Percentiles rank a stretch among this genome's conserved stretches.
These are phyloP conservation scores for Microstroma glucosiphilum DNA, from an alignment of 1,284 basidiomycete genomes.

Conservation along the genomic window DNA sequence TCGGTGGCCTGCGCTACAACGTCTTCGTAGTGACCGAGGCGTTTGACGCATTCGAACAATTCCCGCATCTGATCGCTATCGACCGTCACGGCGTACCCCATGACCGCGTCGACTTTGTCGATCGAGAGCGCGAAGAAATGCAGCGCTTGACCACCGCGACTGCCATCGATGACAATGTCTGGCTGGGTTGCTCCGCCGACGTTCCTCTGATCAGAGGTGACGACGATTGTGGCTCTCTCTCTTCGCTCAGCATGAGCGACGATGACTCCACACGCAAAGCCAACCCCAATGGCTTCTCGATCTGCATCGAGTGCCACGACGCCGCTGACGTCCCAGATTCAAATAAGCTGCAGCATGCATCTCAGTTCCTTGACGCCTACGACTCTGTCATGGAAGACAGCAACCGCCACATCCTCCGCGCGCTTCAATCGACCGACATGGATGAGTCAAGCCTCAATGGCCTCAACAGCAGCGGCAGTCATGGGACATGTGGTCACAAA, in stretches of 20 bases:
- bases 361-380: conserved; percentile 60
- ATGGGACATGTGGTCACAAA: conserved; percentile 44
- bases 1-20: conserved; percentile 67
- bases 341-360: conserved; percentile 57
- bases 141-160: conserved; percentile 73
- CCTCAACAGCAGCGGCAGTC: conserved; percentile 7
- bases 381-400: conserved; percentile 62
- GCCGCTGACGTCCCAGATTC: conserved; percentile 61
- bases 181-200: conserved; percentile 49
- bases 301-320: conserved; percentile 81
- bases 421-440: no score
- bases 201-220: conserved; percentile 21
- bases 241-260: conserved; percentile 18
- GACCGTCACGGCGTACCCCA: conserved; percentile 54
- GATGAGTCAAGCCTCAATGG: conserved; percentile 5
- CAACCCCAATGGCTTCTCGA: conserved; percentile 66
- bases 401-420: conserved; percentile 54
- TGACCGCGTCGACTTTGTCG: conserved; percentile 55
- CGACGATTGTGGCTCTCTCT: conserved; percentile 16
- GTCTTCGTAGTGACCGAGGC: conserved; percentile 74
- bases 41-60: conserved; percentile 56
- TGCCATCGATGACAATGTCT: conserved; percentile 64
- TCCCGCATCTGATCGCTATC: conserved; percentile 57
- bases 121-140: conserved; percentile 78
- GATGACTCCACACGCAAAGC: conserved; percentile 48